Conservation (phyloP, 1,139 yeast species). For the Yamadazyma triangularis region DNA sequence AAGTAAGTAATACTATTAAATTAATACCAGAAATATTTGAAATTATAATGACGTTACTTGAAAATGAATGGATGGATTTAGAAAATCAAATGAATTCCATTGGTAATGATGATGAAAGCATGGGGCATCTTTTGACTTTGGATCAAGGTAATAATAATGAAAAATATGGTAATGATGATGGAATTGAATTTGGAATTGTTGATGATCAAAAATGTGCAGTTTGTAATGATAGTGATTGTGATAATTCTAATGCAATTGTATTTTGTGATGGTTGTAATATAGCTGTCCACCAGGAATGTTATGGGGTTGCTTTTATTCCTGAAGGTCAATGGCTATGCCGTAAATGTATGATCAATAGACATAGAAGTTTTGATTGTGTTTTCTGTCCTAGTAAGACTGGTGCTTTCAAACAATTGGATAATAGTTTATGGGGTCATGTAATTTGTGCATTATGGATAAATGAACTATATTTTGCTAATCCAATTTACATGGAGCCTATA, state of each 20-base stretch:
- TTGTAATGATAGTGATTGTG: conserved; percentile 83
- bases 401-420: conserved; percentile 86
- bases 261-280: conserved; percentile 96
- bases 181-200: conserved; percentile 52
- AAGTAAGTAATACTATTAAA: conserved; percentile 18
- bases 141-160: conserved; percentile 31
- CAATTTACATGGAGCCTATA: conserved; percentile 90
- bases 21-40: conserved; percentile 71
- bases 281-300: conserved; percentile 97
- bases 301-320: conserved; percentile 94
- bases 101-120: conserved; percentile 12
- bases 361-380: conserved; percentile 55
- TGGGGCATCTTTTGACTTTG: conserved; percentile 8
- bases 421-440: conserved; percentile 89
- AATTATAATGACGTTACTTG: conserved; percentile 66
- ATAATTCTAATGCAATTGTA: conserved; percentile 82
- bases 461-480: conserved; percentile 79
- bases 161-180: conserved; percentile 70
- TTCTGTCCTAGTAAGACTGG: conserved; percentile 90
- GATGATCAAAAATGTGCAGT: conserved; percentile 85
- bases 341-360: conserved; percentile 65
- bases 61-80: conserved; percentile 67
- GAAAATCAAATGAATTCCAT: conserved; percentile 45
- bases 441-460: conserved; percentile 94
- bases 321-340: conserved; percentile 97